Evolutionary conservation across 2,329 filamentous ascomycete genomes (phyloP).

Genomic region (Talaromyces islandicus): DNA sequence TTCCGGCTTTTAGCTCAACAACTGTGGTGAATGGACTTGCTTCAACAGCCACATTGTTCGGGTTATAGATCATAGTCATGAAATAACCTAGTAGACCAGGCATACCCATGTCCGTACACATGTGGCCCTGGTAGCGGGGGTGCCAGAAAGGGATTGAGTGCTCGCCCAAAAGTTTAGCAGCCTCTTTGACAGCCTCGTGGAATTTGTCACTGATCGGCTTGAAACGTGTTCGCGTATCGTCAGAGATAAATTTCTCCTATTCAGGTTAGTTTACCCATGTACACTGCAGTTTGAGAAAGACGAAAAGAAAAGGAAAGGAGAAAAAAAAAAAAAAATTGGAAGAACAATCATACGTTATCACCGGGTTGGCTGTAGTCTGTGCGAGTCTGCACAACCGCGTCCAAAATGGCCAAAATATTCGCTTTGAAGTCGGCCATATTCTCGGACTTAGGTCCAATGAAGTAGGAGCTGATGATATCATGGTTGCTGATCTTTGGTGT

Average conservation of each 20-base stretch:
- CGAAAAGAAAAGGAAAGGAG: too few species aligned
- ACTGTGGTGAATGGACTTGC: conserved; percentile 42
- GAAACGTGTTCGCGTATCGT: background rate
- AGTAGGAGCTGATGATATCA: background rate
- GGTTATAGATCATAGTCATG: conserved; percentile 47
- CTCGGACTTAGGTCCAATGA: background rate
- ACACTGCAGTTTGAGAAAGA: too few species aligned
- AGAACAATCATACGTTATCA: too few species aligned
- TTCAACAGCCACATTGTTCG: conserved; percentile 45
- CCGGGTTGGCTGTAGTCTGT: too few species aligned
- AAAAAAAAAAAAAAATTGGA: too few species aligned
- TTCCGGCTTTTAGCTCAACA: conserved; percentile 40
- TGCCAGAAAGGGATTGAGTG: background rate
- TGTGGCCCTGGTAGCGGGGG: background rate
- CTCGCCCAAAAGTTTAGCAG: background rate
- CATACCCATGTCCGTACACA: background rate
- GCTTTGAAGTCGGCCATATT: background rate
- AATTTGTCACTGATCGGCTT: too few species aligned
- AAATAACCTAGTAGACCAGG: conserved; percentile 40
- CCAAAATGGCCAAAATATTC: background rate
- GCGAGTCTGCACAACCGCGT: too few species aligned
- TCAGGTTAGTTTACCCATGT: too few species aligned
- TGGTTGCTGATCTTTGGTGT: too few species aligned
- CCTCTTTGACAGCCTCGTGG: too few species aligned
- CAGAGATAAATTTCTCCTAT: too few species aligned